Conservation (phyloP, 495 filamentous ascomycete genomes). For the Trichoderma asperelloides region DNA sequence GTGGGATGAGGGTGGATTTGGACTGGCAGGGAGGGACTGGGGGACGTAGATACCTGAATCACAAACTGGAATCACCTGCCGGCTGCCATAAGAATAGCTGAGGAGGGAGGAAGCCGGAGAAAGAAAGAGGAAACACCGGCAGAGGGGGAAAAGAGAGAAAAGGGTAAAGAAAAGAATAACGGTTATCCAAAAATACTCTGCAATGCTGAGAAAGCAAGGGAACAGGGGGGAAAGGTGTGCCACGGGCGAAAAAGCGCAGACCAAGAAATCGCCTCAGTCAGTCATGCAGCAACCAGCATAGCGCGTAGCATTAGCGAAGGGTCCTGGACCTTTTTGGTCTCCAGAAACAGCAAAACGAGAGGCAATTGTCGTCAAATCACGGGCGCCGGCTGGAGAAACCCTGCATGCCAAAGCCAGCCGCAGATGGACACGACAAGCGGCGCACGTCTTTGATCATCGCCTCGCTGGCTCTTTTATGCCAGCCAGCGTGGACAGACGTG, state of each 20-base stretch:
- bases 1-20: neutral
- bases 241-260: neutral
- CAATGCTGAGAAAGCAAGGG: neutral
- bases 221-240: neutral
- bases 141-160: neutral
- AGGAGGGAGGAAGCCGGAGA: neutral
- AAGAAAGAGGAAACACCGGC: neutral
- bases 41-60: neutral
- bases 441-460: constrained; percentile 4
- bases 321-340: neutral
- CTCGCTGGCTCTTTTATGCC: constrained; percentile 6
- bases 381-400: neutral
- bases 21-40: neutral
- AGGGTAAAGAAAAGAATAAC: constrained; percentile 7
- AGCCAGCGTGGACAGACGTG: constrained; percentile 7
- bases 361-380: neutral
- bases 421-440: neutral
- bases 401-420: constrained; percentile 8
- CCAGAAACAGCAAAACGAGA: neutral
- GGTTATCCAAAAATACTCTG: neutral
- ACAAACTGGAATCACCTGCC: neutral
- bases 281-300: neutral
- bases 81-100: neutral
- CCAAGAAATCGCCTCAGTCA: constrained; percentile 4
- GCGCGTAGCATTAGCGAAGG: neutral